Conservation (phyloP, 202 grass and related monocot species). For the Thinopyrum obtusiflorum region DNA sequence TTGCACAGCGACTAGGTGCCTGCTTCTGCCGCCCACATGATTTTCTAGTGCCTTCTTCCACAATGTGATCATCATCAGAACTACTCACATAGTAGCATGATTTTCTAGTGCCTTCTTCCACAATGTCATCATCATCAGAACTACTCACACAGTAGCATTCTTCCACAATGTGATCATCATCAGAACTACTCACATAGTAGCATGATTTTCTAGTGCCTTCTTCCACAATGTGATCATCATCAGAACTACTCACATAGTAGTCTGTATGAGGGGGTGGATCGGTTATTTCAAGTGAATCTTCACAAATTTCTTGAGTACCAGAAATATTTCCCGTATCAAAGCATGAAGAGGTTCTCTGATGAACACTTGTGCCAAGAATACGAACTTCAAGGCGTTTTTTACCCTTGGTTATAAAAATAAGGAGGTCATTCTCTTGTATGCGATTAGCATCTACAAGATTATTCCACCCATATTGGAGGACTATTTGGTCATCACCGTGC, state of each 20-base stretch:
- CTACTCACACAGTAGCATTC: neutral
- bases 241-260: neutral
- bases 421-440: no score
- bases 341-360: no score
- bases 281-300: neutral
- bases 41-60: neutral
- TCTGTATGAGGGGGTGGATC: neutral
- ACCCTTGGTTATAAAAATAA: no score
- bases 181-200: neutral
- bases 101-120: neutral
- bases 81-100: neutral
- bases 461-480: conserved; percentile 15
- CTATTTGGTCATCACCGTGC: neutral
- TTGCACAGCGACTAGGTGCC: neutral
- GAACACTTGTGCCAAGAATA: no score
- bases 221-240: neutral
- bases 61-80: neutral
- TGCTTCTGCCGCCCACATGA: neutral
- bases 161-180: neutral
- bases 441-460: conserved; percentile 7
- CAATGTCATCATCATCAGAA: neutral
- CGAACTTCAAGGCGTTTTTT: no score
- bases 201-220: neutral
- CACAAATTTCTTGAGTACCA: no score
- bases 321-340: no score